A percentile compares a stretch with the other conserved stretches of the same genome.
These are phyloP conservation scores for Kondoa subrosea DNA, from an alignment of 768 basidiomycete genomes.

Conservation along the genomic window DNA sequence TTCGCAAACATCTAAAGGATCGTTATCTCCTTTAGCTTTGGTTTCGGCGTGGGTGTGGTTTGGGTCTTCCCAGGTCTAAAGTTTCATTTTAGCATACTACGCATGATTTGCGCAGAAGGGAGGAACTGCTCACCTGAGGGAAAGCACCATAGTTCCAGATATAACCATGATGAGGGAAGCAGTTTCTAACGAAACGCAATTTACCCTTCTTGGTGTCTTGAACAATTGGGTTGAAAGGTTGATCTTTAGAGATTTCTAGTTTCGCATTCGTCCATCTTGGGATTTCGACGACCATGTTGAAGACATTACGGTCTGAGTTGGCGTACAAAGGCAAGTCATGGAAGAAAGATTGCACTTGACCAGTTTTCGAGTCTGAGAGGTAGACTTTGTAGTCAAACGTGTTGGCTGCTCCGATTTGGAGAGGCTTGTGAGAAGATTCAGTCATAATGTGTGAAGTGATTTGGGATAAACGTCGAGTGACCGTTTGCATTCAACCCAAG, in stretches of 20 bases:
- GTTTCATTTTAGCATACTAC: no score
- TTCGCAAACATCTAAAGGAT: constrained; percentile 98
- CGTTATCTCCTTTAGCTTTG: constrained; percentile 96
- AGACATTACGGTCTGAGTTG: constrained; percentile 80
- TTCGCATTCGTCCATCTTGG: constrained; percentile 99
- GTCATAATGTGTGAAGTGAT: constrained; percentile 12
- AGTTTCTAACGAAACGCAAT: constrained; percentile 93
- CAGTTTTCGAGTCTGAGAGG: constrained; percentile 59
- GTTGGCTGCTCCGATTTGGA: constrained; percentile 73
- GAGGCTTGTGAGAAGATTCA: constrained; percentile 40
- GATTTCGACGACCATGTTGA: constrained; percentile 96
- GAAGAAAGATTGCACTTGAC: constrained; percentile 64
- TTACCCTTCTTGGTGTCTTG: constrained; percentile 96
- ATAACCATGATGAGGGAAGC: constrained; percentile 99
- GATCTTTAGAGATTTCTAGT: constrained; percentile 96
- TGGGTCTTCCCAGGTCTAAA: constrained; percentile 99
- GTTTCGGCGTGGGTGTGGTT: constrained; percentile 73
- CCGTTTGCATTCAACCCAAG: no score
- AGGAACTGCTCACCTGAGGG: constrained; percentile 54
- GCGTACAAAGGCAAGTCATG: constrained; percentile 75
- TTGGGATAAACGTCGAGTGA: constrained; percentile 13
- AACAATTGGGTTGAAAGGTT: constrained; percentile 98
- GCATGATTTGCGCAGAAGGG: no score
- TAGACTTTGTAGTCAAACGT: constrained; percentile 92
- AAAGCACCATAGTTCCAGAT: constrained; percentile 99